These are phyloP conservation scores for Fusarium sp. DNA, from an alignment of 2,329 filamentous ascomycete species.

Conservation along the genomic window DNA sequence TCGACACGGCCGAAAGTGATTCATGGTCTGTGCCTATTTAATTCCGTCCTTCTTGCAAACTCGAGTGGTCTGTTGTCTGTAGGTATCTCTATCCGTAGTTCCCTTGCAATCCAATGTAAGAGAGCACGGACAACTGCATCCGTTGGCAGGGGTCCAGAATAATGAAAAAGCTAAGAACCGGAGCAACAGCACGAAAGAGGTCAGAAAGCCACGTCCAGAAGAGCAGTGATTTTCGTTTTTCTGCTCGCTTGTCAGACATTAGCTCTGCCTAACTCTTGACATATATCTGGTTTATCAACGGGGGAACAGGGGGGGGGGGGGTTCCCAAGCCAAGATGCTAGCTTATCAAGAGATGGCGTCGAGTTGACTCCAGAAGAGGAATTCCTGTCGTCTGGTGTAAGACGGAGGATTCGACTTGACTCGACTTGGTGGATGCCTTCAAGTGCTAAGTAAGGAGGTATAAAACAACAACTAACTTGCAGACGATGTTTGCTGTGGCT, in stretches of 20 bases:
- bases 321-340: constrained; percentile 6
- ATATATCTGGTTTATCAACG: constrained; percentile 13
- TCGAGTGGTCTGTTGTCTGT: constrained; percentile 2
- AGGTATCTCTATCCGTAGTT: constrained; percentile 6
- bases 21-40: constrained; percentile 30
- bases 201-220: constrained; percentile 22
- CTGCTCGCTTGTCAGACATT: constrained; percentile 2
- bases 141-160: constrained; percentile 25
- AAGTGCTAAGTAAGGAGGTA: background rate
- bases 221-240: constrained; percentile 25
- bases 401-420: constrained; percentile 9
- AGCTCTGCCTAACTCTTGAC: background rate
- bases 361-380: background rate
- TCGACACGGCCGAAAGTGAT: constrained; percentile 7
- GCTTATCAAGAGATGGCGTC: constrained; percentile 4
- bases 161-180: background rate
- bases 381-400: constrained; percentile 9
- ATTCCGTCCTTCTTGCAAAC: constrained; percentile 28
- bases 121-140: constrained; percentile 32
- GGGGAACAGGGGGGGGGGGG: constrained; percentile 9
- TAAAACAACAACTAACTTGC: background rate
- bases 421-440: background rate
- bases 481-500: constrained; percentile 1
- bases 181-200: constrained; percentile 22
- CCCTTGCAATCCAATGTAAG: constrained; percentile 22